A percentile compares a stretch with the other conserved stretches of the same genome.
These are phyloP conservation scores for Canavalia gladiata DNA, from an alignment of 306 rosid genomes.

Conservation along the genomic window DNA sequence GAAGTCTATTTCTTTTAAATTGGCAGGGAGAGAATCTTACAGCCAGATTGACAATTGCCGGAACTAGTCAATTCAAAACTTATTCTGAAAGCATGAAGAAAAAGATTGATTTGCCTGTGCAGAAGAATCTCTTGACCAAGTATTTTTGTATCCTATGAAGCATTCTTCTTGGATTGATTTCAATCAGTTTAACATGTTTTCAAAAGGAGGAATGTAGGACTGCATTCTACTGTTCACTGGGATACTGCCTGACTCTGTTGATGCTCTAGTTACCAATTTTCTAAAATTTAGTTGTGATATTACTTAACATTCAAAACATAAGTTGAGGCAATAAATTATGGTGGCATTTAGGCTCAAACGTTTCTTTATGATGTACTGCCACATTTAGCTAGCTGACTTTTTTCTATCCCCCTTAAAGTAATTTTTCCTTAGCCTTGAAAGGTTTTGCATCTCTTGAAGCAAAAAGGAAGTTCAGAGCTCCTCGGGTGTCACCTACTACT, in stretches of 20 bases:
- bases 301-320: conserved; percentile 25
- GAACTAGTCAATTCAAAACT: conserved; percentile 56
- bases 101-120: conserved; percentile 85
- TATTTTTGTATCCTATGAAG: conserved; percentile 88
- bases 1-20: conserved; percentile 46
- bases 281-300: not conserved
- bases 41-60: conserved; percentile 43
- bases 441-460: conserved; percentile 98
- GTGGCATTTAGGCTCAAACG: conserved; percentile 21
- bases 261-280: conserved; percentile 22
- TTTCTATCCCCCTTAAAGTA: conserved; percentile 29
- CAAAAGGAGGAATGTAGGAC: conserved; percentile 34
- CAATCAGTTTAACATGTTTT: conserved; percentile 27
- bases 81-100: conserved; percentile 67
- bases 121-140: conserved; percentile 88
- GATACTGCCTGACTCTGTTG: conserved; percentile 20
- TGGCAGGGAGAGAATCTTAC: conserved; percentile 62
- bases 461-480: conserved; percentile 85
- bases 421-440: conserved; percentile 67
- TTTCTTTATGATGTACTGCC: conserved; percentile 25
- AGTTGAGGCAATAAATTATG: conserved; percentile 8
- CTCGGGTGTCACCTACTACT: conserved; percentile 72
- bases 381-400: conserved; percentile 3
- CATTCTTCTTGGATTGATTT: conserved; percentile 12
- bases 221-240: conserved; percentile 36